A percentile compares a stretch with the other conserved stretches of the same genome.
phyloP scores from a whole-genome alignment of 202 grass and related monocot species.

The Bolboschoenoplectus hybrid region DNA sequence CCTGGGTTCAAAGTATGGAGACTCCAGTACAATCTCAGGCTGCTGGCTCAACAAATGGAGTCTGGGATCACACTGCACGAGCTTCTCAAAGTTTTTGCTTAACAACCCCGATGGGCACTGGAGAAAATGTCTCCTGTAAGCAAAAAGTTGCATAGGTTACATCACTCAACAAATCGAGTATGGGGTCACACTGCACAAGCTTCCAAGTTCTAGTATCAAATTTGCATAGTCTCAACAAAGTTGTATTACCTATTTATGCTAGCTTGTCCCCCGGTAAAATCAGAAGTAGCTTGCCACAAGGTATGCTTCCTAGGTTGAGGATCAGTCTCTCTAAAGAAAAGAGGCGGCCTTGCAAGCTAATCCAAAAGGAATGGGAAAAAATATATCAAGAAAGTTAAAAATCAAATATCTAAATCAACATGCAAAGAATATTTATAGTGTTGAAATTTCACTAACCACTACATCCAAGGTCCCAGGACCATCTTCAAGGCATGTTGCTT shows the following conservation, averaged over 20 bases:
- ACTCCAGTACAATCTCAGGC: conserved; percentile 63
- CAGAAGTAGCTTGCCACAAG: conserved; percentile 72
- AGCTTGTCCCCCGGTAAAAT: conserved; percentile 94
- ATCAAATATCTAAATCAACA: background rate
- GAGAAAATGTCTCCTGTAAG: conserved; percentile 77
- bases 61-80: conserved; percentile 78
- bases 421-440: conserved; percentile 26
- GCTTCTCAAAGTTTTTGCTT: conserved; percentile 95
- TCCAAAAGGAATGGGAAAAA: conserved; percentile 33
- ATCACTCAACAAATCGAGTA: background rate
- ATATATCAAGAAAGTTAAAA: conserved; percentile 20
- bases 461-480: conserved; percentile 60
- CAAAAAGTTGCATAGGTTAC: background rate
- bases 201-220: background rate
- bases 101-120: conserved; percentile 70
- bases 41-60: conserved; percentile 78
- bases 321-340: conserved; percentile 95
- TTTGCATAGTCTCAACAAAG: background rate
- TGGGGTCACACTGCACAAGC: background rate
- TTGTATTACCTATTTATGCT: conserved; percentile 67
- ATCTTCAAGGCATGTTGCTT: conserved; percentile 72
- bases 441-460: conserved; percentile 47
- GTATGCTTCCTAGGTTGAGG: conserved; percentile 98
- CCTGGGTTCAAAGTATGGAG: conserved; percentile 76
- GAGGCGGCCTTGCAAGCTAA: conserved; percentile 80